Evolutionary conservation across 2,329 filamentous ascomycete genomes (phyloP), one percentile per base, ranked within the genome.

Genomic region (Aspergillus costaricaensis): DNA sequence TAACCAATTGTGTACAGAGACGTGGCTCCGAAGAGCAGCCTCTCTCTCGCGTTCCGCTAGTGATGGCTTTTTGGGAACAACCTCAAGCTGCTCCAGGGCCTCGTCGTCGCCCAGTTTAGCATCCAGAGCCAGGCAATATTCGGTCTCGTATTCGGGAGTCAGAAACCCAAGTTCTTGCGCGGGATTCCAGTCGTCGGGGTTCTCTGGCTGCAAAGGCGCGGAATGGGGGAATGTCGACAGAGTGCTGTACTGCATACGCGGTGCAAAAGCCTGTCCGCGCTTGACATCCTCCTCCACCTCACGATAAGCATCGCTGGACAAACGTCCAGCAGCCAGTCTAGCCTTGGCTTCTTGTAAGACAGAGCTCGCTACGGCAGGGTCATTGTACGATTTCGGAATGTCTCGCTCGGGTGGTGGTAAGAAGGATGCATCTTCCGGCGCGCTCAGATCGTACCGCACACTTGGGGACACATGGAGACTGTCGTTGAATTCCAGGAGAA

Each of bases 1-100:
- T 12, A 99, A 85, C 95, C 95, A 99, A 76, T 96, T 97, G 79
- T 96, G 96, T 3, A 96, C 93, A 61, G 91, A 96, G 44, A 92
- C 91, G 0, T 93, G 92, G 74, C 98, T 98, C 55, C 85, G 85
- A 23, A 92, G 76, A 27, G 83, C 82, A 53, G 83, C 73, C 59
- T 85, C 83, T 72, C 77, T 83, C 76, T 80, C 84, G 61, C 78
- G 77, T 58, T 87, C 82, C 47, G 82, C 75, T 55, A 86, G 80
- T 4, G 71, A 70, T 8, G 72, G 71, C 47, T 73, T 73, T 27
- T 76, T 73, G 2, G 75, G 72, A 14, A 71, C 68, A 32, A 68
- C 73, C 59, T 73, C 74, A 6, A 87, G 72, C 27, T 89, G 82
- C 25, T 85, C 77, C 15, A 80, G 81, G 66, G 84, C 86, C 27